A percentile compares a stretch with the other conserved stretches of the same genome.
These are phyloP conservation scores for Dictyostelium intermedium DNA, from an alignment of 78 protist species.

Conservation along the genomic window DNA sequence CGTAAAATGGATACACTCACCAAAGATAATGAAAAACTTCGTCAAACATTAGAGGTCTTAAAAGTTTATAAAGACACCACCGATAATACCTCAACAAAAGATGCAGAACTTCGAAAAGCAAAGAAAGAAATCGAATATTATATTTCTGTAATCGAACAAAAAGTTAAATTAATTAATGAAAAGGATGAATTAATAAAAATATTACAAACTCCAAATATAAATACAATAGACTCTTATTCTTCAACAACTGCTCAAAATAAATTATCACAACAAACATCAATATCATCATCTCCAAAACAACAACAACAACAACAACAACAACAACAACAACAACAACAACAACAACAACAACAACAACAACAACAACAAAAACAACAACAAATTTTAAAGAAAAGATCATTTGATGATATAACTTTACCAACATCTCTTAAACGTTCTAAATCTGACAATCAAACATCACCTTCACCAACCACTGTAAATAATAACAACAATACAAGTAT, in stretches of 20 bases:
- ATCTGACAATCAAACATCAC: not conserved
- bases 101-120: conserved; percentile 26
- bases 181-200: not conserved
- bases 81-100: conserved; percentile 3
- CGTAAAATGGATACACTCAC: not conserved
- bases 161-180: not conserved
- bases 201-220: not conserved
- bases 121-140: conserved; percentile 38
- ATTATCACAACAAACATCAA: not conserved
- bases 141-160: not conserved
- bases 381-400: conserved; percentile 16
- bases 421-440: not conserved
- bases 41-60: not conserved
- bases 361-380: not conserved
- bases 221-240: not conserved
- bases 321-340: not conserved
- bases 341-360: not conserved
- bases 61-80: conserved; percentile 1
- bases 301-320: not conserved
- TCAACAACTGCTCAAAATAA: not conserved
- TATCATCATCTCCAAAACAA: not conserved
- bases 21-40: conserved; percentile 1
- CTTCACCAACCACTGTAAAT: not conserved
- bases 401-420: not conserved
- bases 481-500: not conserved